Base-by-base conservation (phyloP, 2,329 filamentous ascomycete species). In the Monosporascus sp. region DNA sequence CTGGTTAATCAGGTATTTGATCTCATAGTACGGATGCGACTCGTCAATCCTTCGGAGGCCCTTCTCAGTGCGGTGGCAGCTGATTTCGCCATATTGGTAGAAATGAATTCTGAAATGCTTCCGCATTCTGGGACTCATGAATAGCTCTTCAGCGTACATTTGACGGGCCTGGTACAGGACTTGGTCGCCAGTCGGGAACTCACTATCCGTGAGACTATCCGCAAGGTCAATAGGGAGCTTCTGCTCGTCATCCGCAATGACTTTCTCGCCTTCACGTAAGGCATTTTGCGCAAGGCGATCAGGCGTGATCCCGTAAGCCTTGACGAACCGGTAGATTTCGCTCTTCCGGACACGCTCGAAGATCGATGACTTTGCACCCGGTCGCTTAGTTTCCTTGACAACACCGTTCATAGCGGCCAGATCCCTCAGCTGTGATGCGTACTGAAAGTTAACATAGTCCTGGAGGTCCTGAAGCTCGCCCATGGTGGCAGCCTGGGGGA, bases 401-500 rank as follows among this genome's bases (percentile, higher is more conserved):
- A 84, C 84, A 16, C 81, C 77, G 41, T 85, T 79, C 56, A 84
- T 79, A 19, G 84, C 75, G 16, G 86, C 83, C 48, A 95, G 72
- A 58, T 97, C 92, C 67, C 90, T 93, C 48, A 97, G 78, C 68
- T 96, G 85, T 3, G 85, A 77, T 5, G 89, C 85, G 64, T 97
- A 97, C 65, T 92, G 88, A 71, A 99, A 99, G 66, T 97, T 91
- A 51, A 97, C 77, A 64, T 97, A 97, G 66, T 99, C 94, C 67
- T 97, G 93, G 22, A 99, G 74, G 69, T 99, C 94, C 68, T 99
- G 94, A 19, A 99, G 80, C 68, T 99, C 94, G 68, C 99, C 94
- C 79, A 97, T 92, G 0, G 88, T 93, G 5, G 84, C 84, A 3
- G 92, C 91, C 54, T 85, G 79, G 1, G 82, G 79, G n/a, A 94